Evolutionary conservation across 192 early-diverging fungal species (phyloP).

Genomic region (Umbelopsis vinacea): DNA sequence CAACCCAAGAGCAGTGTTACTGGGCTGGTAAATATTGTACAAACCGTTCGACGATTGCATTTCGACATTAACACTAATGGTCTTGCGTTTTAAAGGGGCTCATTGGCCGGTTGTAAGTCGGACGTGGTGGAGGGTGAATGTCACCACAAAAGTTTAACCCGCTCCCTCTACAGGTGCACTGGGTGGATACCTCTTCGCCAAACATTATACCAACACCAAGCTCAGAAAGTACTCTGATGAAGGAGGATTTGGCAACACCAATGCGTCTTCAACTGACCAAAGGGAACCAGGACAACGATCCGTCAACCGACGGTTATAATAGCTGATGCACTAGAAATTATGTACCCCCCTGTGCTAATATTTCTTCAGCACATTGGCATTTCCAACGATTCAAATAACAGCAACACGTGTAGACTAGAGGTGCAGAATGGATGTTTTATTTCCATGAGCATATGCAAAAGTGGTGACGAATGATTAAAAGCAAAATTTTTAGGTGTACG

Average conservation of each 20-base stretch:
- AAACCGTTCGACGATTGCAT: background rate
- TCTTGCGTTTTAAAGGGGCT: background rate
- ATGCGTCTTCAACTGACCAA: background rate
- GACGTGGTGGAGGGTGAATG: background rate
- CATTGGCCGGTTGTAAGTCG: background rate
- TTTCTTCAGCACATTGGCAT: background rate
- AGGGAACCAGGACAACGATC: conserved; percentile 11
- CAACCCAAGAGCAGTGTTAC: conserved; percentile 15
- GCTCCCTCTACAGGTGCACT: background rate
- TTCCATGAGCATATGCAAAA: background rate
- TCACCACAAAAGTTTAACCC: background rate
- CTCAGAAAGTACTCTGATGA: conserved; percentile 10
- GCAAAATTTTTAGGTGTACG: no score
- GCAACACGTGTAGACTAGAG: background rate
- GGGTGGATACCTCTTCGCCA: conserved; percentile 6
- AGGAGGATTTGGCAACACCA: background rate
- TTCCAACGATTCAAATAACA: background rate
- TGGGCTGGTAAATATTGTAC: background rate
- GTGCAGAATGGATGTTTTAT: background rate
- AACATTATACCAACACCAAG: conserved; percentile 10
- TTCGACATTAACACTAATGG: no score
- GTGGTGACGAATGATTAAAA: no score
- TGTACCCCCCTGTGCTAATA: background rate
- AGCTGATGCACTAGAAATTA: background rate
- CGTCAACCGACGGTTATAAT: conserved; percentile 11